These are phyloP conservation scores for Rhodotorula babjevae DNA, from an alignment of 768 basidiomycete genomes.

Conservation along the genomic window DNA sequence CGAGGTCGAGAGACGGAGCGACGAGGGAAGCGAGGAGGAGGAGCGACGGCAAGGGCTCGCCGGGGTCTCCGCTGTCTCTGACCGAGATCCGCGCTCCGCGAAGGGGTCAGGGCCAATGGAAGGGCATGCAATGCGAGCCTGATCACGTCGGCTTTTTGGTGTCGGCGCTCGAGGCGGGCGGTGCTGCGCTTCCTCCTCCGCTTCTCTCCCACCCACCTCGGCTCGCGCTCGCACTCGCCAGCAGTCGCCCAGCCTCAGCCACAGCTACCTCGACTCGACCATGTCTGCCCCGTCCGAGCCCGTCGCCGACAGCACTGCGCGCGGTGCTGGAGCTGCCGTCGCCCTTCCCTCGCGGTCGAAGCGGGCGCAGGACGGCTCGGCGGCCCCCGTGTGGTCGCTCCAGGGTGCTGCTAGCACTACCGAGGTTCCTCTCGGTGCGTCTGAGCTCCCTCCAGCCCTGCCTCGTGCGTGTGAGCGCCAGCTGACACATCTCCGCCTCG, in stretches of 20 bases:
- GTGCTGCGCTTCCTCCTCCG: neutral
- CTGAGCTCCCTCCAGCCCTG: neutral
- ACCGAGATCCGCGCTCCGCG: neutral
- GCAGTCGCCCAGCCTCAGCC: too few species aligned
- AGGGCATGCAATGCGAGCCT: neutral
- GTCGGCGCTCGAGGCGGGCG: too few species aligned
- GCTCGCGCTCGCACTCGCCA: neutral
- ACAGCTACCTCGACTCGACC: too few species aligned
- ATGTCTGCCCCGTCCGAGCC: constrained; percentile 1
- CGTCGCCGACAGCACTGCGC: constrained; percentile 22
- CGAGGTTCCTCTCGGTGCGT: constrained; percentile 34
- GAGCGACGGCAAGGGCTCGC: neutral
- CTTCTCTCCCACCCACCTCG: neutral
- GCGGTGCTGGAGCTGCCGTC: constrained; percentile 27
- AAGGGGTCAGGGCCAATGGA: neutral
- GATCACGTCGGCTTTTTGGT: neutral
- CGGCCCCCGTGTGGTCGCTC: constrained; percentile 35
- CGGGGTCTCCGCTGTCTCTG: neutral
- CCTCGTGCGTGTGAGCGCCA: neutral
- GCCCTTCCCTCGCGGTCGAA: constrained; percentile 7
- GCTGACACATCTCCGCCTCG: neutral
- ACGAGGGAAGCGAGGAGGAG: neutral
- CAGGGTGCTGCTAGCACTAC: neutral
- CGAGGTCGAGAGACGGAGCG: too few species aligned
- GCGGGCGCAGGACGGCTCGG: neutral